Conservation (phyloP, 306 rosid species). For the Vigna mungo region DNA sequence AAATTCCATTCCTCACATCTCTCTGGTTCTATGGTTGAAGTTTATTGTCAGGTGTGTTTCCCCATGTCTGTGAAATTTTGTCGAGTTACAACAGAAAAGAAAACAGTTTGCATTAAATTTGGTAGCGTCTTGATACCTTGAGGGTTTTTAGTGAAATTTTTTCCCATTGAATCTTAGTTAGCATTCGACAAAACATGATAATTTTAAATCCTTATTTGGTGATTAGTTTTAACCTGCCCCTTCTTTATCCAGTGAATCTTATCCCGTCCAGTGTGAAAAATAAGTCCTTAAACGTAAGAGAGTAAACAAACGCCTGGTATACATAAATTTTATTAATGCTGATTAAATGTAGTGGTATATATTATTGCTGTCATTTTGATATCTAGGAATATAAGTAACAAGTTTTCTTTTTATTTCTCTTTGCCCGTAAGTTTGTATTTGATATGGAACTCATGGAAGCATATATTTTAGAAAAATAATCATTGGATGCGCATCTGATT, state of each 20-base stretch:
- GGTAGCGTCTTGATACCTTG: neutral
- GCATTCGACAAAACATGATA: neutral
- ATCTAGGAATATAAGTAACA: neutral
- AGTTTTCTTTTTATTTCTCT: slow-evolving; percentile 2
- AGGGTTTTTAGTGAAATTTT: neutral
- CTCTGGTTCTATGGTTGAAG: slow-evolving; percentile 16
- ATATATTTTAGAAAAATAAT: slow-evolving; percentile 1
- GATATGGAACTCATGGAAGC: slow-evolving; percentile 7
- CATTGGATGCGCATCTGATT: slow-evolving; percentile 1
- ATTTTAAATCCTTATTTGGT: neutral
- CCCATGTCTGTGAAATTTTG: neutral
- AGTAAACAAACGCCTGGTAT: neutral
- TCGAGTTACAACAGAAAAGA: neutral
- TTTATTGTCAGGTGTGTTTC: neutral
- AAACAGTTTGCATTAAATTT: neutral
- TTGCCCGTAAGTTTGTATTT: slow-evolving; percentile 23
- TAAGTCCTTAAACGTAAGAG: neutral
- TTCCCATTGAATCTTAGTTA: neutral
- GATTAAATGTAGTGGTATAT: neutral
- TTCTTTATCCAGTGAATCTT: neutral
- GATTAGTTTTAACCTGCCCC: neutral
- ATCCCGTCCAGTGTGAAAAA: neutral
- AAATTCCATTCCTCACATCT: slow-evolving; percentile 9
- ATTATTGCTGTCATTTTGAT: slow-evolving; percentile 20
- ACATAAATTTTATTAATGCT: neutral